These are phyloP conservation scores for Phytophthora pistaciae DNA, from an alignment of 352 stramenopile genomes.

Conservation along the genomic window DNA sequence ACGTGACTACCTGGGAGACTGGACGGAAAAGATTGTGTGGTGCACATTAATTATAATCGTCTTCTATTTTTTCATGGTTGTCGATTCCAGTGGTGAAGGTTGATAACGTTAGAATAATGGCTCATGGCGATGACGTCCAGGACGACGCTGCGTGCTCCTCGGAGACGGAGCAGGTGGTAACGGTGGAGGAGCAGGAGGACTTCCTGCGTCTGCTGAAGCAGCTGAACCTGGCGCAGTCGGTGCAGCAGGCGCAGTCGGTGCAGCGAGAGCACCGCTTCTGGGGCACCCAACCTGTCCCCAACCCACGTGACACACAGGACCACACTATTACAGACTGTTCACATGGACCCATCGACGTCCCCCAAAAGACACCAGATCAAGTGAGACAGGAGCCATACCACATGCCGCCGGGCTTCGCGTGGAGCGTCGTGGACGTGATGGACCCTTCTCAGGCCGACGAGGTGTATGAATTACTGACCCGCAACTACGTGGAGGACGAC, in stretches of 20 bases:
- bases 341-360: slow-evolving; percentile 93
- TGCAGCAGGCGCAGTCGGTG: slow-evolving; percentile 24
- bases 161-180: slow-evolving; percentile 41
- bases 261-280: slow-evolving; percentile 90
- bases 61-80: too few species aligned
- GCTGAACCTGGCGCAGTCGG: slow-evolving; percentile 55
- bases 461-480: slow-evolving; percentile 96
- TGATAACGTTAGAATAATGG: too few species aligned
- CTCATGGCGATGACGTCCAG: background rate
- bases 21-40: too few species aligned
- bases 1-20: too few species aligned
- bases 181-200: slow-evolving; percentile 73
- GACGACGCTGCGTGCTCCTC: background rate
- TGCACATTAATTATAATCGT: too few species aligned
- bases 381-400: slow-evolving; percentile 95
- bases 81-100: too few species aligned
- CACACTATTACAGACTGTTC: background rate
- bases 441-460: slow-evolving; percentile 84
- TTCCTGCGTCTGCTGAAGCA: slow-evolving; percentile 76
- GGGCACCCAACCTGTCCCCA: slow-evolving; percentile 90
- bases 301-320: slow-evolving; percentile 18
- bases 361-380: slow-evolving; percentile 88
- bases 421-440: slow-evolving; percentile 92
- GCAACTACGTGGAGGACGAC: slow-evolving; percentile 99
- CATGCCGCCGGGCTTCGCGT: slow-evolving; percentile 97